phyloP scores from a whole-genome alignment of 1,284 basidiomycete species.

The Sanguinoderma infundibulare region DNA sequence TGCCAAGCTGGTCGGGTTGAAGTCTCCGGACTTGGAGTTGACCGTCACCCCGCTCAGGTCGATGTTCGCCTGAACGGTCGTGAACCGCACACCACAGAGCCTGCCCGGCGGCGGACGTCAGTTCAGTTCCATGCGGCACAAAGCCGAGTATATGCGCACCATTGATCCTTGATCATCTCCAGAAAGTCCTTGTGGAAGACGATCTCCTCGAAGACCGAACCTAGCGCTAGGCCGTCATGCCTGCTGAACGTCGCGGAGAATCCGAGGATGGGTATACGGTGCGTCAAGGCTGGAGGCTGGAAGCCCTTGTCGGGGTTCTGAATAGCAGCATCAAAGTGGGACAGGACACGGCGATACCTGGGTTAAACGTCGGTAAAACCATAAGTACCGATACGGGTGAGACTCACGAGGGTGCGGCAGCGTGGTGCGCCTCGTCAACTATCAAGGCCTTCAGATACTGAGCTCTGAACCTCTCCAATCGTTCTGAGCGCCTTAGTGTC shows the following conservation, averaged over 20 bases:
- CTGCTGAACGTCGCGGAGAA: conserved; percentile 96
- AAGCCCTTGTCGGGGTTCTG: conserved; percentile 51
- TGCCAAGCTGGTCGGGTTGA: conserved; percentile 76
- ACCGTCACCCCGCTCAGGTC: conserved; percentile 71
- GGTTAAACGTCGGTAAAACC: background rate
- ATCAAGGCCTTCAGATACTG: conserved; percentile 79
- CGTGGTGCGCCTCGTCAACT: conserved; percentile 95
- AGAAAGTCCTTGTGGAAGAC: conserved; percentile 95
- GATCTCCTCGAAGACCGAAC: conserved; percentile 88
- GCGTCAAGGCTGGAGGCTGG: conserved; percentile 39
- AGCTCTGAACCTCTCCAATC: conserved; percentile 85
- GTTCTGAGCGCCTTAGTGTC: conserved; percentile 70
- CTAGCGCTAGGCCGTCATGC: conserved; percentile 89
- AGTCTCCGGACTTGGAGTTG: conserved; percentile 76
- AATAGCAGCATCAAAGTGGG: conserved; percentile 73
- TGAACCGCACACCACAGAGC: conserved; percentile 86
- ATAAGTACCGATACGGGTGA: background rate
- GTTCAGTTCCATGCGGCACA: background rate
- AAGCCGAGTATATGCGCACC: conserved; percentile 50
- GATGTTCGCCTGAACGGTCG: conserved; percentile 77
- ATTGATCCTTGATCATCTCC: conserved; percentile 93
- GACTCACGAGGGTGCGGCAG: conserved; percentile 85
- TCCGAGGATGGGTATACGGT: conserved; percentile 84
- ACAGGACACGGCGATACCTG: conserved; percentile 81
- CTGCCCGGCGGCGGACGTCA: conserved; percentile 47